A percentile compares a stretch with the other conserved stretches of the same genome.
These are phyloP conservation scores for Tinospora cordifolia DNA, from an alignment of 164 flowering plant species.

Conservation along the genomic window DNA sequence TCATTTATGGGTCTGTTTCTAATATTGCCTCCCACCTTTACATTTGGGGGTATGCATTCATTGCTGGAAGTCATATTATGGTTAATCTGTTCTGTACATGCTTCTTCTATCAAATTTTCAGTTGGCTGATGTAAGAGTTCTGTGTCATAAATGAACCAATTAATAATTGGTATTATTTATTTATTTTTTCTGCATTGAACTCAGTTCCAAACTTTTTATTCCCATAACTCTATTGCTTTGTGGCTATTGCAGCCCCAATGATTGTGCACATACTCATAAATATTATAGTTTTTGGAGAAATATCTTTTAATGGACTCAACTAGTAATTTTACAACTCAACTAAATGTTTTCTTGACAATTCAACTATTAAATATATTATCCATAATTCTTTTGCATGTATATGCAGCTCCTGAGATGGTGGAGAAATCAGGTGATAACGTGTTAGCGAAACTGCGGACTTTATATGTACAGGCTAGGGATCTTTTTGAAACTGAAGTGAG, in stretches of 20 bases:
- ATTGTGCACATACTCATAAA: neutral
- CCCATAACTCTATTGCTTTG: neutral
- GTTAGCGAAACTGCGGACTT: constrained; percentile 44
- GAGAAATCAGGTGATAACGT: constrained; percentile 85
- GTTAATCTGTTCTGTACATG: too few relatives aligned
- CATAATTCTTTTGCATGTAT: constrained; percentile 11
- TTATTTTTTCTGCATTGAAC: too few relatives aligned
- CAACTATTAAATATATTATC: neutral
- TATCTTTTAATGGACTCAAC: neutral
- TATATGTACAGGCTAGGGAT: constrained; percentile 71
- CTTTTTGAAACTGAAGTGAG: constrained; percentile 71
- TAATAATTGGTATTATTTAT: too few relatives aligned
- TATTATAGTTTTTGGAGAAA: neutral
- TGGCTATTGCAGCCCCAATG: neutral
- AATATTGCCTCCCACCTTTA: too few relatives aligned
- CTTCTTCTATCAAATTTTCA: too few relatives aligned
- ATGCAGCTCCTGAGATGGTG: constrained; percentile 80
- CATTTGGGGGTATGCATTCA: too few relatives aligned
- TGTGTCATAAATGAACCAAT: too few relatives aligned
- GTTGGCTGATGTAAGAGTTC: too few relatives aligned
- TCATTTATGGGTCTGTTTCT: too few relatives aligned
- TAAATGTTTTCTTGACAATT: neutral
- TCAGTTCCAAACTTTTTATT: too few relatives aligned
- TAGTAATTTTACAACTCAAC: neutral
- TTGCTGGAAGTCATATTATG: too few relatives aligned